These are phyloP conservation scores for Eucalyptus erythrocorys DNA, from an alignment of 345 rosid genomes.

Conservation along the genomic window DNA sequence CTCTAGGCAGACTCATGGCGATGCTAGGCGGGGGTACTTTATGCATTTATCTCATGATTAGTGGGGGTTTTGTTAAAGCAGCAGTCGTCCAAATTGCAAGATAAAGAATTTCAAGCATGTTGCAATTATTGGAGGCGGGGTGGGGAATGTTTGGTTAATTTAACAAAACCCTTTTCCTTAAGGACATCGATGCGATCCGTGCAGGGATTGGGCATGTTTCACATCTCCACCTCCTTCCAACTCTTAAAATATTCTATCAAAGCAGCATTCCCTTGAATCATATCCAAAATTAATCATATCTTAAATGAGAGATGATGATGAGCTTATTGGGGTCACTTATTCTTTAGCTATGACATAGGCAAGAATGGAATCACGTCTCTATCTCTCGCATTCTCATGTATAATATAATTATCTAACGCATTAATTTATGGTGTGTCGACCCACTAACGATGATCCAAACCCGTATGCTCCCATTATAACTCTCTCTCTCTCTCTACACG, in stretches of 20 bases:
- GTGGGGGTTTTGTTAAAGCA: not conserved
- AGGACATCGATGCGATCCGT: not conserved
- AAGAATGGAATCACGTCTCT: not conserved
- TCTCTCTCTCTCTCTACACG: not conserved
- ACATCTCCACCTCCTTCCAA: not conserved
- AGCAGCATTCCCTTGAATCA: not conserved
- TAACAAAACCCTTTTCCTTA: not conserved
- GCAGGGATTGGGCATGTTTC: not conserved
- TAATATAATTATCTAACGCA: not conserved
- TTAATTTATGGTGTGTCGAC: not conserved
- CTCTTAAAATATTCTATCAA: not conserved
- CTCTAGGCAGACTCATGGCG: not conserved
- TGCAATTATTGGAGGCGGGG: not conserved
- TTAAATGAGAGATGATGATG: not conserved
- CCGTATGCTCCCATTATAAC: not conserved
- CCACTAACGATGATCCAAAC: not conserved
- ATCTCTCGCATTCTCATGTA: not conserved
- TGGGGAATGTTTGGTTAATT: not conserved
- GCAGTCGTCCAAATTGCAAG: not conserved
- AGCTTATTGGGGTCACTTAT: not conserved
- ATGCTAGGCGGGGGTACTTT: not conserved
- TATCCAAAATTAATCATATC: not conserved
- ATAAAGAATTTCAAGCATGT: not conserved
- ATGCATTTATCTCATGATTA: not conserved
- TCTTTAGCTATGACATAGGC: not conserved